A percentile compares a stretch with the other conserved stretches of the same genome.
Conservation (phyloP, 441 rosid genomes). For the Erysimum cheiri region DNA sequence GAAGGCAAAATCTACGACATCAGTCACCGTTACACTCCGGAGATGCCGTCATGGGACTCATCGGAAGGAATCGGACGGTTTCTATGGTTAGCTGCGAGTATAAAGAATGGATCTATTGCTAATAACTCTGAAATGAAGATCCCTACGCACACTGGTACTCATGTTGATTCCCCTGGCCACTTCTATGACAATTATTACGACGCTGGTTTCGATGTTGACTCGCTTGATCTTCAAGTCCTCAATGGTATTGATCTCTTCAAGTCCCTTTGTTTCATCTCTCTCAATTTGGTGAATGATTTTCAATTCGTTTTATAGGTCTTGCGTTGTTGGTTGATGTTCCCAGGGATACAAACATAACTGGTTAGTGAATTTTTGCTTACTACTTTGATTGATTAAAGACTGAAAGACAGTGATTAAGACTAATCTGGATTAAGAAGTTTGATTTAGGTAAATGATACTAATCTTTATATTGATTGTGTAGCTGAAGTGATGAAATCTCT, state of each 20-base stretch:
- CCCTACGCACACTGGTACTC: slow-evolving; percentile 73
- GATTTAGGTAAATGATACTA: neutral
- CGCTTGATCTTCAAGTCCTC: slow-evolving; percentile 71
- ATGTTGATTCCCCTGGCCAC: slow-evolving; percentile 83
- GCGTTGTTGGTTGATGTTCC: slow-evolving; percentile 74
- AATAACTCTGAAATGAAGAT: slow-evolving; percentile 66
- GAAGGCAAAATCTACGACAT: slow-evolving; percentile 67
- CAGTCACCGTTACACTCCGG: slow-evolving; percentile 56
- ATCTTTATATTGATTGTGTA: slow-evolving; percentile 33
- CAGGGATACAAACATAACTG: slow-evolving; percentile 64
- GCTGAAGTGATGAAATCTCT: slow-evolving; percentile 65
- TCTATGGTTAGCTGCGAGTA: slow-evolving; percentile 63
- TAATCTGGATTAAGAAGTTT: neutral
- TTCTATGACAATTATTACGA: slow-evolving; percentile 67
- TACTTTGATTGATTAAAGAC: neutral
- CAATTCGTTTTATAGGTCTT: slow-evolving; percentile 52
- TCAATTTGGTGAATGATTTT: neutral
- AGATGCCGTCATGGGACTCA: slow-evolving; percentile 58
- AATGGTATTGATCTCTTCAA: slow-evolving; percentile 53
- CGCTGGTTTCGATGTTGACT: slow-evolving; percentile 73
- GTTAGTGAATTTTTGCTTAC: slow-evolving; percentile 38
- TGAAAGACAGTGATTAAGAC: neutral
- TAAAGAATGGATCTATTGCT: slow-evolving; percentile 67
- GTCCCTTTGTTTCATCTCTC: neutral
- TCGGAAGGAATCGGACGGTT: slow-evolving; percentile 62